These are phyloP conservation scores for Coniochaeta sp. DNA, from an alignment of 2,329 filamentous ascomycete genomes.

Conservation along the genomic window DNA sequence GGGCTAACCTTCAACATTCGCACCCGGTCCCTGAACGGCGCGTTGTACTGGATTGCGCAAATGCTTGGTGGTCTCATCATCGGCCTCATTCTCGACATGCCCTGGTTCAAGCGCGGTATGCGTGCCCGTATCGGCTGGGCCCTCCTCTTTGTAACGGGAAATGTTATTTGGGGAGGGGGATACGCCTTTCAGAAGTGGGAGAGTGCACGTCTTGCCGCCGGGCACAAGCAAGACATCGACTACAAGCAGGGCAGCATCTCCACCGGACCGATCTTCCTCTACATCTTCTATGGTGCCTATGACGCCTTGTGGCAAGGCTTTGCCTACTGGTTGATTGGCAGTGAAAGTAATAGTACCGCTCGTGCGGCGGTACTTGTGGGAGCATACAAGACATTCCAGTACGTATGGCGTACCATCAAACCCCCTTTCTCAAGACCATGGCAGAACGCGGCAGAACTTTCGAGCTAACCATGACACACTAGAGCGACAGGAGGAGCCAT, in stretches of 20 bases:
- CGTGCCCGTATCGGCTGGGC: constrained; percentile 40
- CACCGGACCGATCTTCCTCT: constrained; percentile 59
- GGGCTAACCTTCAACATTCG: constrained; percentile 46
- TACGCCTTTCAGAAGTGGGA: constrained; percentile 58
- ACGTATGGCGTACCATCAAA: not conserved
- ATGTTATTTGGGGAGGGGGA: constrained; percentile 53
- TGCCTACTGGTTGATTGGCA: constrained; percentile 54
- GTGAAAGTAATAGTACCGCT: constrained; percentile 32
- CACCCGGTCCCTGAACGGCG: constrained; percentile 46
- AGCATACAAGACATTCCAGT: constrained; percentile 37
- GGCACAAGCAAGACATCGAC: constrained; percentile 37
- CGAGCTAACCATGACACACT: not conserved
- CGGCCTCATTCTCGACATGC: constrained; percentile 36
- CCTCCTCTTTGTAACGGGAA: constrained; percentile 38
- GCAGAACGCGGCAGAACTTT: too few species aligned
- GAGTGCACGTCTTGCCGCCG: constrained; percentile 28
- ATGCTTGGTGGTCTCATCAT: constrained; percentile 46
- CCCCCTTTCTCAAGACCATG: too few species aligned
- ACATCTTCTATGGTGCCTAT: constrained; percentile 64
- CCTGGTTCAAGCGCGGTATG: constrained; percentile 31
- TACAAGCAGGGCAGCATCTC: constrained; percentile 40
- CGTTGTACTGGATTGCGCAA: constrained; percentile 50
- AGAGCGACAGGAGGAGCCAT: constrained; percentile 32
- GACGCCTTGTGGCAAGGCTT: constrained; percentile 62
- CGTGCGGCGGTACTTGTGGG: constrained; percentile 36